phyloP scores from a whole-genome alignment of 495 filamentous ascomycete genomes.

The Pseudoneurospora amorphoporcata region DNA sequence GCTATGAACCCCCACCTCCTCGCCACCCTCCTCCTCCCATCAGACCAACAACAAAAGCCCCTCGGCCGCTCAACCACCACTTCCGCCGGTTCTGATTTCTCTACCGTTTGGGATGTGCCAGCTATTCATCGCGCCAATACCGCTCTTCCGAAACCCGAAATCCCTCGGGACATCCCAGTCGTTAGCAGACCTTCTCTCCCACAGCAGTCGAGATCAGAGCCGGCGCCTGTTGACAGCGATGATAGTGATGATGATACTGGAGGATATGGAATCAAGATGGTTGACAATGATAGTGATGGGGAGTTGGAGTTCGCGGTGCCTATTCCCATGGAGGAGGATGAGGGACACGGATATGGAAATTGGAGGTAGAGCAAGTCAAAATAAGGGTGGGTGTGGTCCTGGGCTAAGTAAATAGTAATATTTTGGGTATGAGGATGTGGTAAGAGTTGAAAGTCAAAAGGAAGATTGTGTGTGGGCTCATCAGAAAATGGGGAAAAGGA shows the following conservation, averaged over 20 bases:
- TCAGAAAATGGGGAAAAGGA: too few species aligned
- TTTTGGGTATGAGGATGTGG: too few species aligned
- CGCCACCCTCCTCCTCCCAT: background rate
- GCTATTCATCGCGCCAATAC: background rate
- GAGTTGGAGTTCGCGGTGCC: constrained; percentile 17
- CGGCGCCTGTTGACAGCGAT: background rate
- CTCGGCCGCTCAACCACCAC: background rate
- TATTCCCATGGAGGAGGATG: constrained; percentile 14
- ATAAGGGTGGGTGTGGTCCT: too few species aligned
- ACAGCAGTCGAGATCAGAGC: background rate
- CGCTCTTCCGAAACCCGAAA: background rate
- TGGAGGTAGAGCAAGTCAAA: background rate
- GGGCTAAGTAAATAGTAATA: too few species aligned
- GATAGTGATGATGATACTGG: constrained; percentile 33
- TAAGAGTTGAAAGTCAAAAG: too few species aligned
- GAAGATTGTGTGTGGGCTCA: too few species aligned
- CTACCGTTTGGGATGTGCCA: background rate
- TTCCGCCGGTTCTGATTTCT: background rate
- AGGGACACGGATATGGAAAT: background rate
- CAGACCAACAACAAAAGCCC: background rate
- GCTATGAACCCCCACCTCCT: background rate
- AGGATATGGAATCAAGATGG: constrained; percentile 37
- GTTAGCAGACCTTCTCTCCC: background rate
- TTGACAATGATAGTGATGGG: constrained; percentile 32
- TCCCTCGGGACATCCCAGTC: background rate